Evolutionary conservation across 2,329 filamentous ascomycete genomes (phyloP).

Genomic region (Xylaria sp.): DNA sequence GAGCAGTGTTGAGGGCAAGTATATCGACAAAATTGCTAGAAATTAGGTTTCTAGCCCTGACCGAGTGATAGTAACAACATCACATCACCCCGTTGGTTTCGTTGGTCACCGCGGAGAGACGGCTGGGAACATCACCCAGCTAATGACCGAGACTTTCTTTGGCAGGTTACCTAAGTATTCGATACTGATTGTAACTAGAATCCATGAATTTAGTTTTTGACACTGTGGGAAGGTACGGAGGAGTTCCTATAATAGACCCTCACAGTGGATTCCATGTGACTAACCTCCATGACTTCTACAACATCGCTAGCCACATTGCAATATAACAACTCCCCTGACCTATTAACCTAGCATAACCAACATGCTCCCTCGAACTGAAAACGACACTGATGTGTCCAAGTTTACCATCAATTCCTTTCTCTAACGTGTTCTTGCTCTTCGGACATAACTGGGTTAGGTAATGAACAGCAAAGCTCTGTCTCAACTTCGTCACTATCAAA

Average conservation of each 20-base stretch:
- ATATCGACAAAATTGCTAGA: conserved; percentile 2
- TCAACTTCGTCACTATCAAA: neutral
- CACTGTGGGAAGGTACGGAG: no score
- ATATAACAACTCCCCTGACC: no score
- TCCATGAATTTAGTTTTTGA: neutral
- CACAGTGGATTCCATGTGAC: no score
- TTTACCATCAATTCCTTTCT: neutral
- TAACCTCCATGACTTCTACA: no score
- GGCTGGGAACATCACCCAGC: neutral
- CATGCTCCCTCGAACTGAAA: neutral
- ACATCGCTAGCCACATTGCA: no score
- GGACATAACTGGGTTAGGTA: neutral
- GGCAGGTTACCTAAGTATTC: neutral
- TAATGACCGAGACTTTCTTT: neutral
- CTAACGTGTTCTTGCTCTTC: neutral
- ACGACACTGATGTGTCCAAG: neutral
- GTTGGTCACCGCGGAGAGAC: neutral
- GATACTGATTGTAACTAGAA: neutral
- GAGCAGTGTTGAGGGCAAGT: neutral
- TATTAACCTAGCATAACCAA: neutral
- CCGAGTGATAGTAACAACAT: conserved; percentile 7
- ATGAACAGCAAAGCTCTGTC: neutral
- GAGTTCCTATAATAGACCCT: no score
- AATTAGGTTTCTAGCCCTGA: neutral
- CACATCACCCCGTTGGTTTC: neutral